Conservation (phyloP, 176 grass and related monocot genomes). For the Triticum monococcum region DNA sequence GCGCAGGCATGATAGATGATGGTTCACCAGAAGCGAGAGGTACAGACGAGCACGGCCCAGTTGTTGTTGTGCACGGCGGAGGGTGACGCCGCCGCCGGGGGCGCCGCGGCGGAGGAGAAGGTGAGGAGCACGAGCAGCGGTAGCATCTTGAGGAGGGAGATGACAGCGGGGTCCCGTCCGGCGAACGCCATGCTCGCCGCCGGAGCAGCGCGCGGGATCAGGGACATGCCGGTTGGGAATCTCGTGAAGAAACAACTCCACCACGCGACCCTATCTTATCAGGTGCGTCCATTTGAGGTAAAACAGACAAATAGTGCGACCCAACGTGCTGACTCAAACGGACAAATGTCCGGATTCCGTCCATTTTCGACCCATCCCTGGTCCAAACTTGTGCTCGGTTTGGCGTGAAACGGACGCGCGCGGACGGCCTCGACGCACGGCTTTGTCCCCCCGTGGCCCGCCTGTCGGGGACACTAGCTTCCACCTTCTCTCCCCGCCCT, state of each 20-base stretch:
- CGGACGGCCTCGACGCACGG: too few species aligned
- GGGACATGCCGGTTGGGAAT: background rate
- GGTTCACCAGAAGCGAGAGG: constrained; percentile 90
- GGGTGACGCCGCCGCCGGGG: background rate
- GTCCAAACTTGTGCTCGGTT: too few species aligned
- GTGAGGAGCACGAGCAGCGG: background rate
- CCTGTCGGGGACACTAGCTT: too few species aligned
- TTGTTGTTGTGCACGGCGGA: constrained; percentile 94
- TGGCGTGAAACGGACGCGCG: too few species aligned
- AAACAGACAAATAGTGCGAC: too few species aligned
- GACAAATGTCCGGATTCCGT: too few species aligned
- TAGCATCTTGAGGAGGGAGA: background rate
- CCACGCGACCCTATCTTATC: too few species aligned
- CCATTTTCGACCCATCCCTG: too few species aligned
- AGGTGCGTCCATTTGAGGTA: too few species aligned
- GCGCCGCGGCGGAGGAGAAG: background rate
- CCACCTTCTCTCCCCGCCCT: too few species aligned
- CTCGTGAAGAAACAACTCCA: background rate
- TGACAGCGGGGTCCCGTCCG: background rate
- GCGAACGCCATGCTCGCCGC: constrained; percentile 32
- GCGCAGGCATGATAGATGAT: background rate
- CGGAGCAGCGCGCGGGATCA: background rate
- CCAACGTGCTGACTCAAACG: too few species aligned
- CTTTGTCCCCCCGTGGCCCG: too few species aligned
- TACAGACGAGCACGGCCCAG: constrained; percentile 94